Base-by-base conservation (phyloP, 1,284 basidiomycete genomes). In the Rugosomyces carneus region DNA sequence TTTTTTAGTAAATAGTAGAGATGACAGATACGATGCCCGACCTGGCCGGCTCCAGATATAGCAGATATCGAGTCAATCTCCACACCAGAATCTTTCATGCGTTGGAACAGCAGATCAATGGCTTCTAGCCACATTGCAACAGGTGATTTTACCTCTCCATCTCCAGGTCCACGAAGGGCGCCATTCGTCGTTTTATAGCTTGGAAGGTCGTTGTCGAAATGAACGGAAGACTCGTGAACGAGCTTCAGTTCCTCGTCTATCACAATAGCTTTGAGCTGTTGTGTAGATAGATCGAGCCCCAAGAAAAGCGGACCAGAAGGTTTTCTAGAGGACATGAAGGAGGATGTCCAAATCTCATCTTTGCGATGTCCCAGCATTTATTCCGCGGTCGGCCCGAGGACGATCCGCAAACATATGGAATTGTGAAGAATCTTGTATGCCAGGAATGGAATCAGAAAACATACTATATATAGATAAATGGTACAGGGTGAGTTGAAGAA, bases 271-370 rank as follows among this genome's bases (percentile, higher is more conserved):
- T 93, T 94, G 55, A 93, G 76, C 44, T 89, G 85, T 61, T 96
- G 91, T 0, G 90, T 94, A 5, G 88, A 91, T 38, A 91, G 75
- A 64, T 95, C 91, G 47, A 94, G 74, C 10, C 92, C 91, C 20
- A 94, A 81, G 62, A 92, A 93, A 45, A 86, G 77, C 3, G 65
- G 64, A n/a, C 29, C 40, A 43, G 48, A 15, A 9, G 31, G 13
- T 10, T 4, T 9, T 29, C 18, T 31, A 27, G 37, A 40, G 39
- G 54, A 38, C 49, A 54, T 53, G 26, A 20, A 29, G 27, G 42
- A n/a, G 9, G 27, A 2, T 2, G 9, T 9, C 11, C 27, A 29
- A 11, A 9, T n/a, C n/a, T n/a, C 2, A 29, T 7, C 21, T 23
- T 23, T 23, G 21, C 21, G 7, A 23, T 7, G 21, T 23, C 21